A percentile compares a stretch with the other conserved stretches of the same genome.
Conservation (phyloP, 352 stramenopile genomes). For the Aphanomyces cochlioides region DNA sequence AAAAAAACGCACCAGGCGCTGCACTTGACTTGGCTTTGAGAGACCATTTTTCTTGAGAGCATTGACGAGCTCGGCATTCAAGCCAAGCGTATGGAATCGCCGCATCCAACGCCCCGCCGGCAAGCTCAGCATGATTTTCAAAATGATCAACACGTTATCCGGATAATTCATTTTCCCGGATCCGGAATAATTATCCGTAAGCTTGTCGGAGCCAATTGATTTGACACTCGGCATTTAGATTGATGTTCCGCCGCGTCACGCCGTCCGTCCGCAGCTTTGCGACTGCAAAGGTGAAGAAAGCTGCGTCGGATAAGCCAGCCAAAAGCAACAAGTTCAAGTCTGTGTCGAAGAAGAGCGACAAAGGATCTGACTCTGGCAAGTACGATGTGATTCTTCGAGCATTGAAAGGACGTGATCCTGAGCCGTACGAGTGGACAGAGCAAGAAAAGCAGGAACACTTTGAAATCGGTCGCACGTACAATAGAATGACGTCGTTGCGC, state of each 20-base stretch:
- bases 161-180: background rate
- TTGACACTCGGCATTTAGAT: slow-evolving; percentile 4
- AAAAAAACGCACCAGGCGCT: slow-evolving; percentile 37
- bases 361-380: slow-evolving; percentile 51
- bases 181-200: slow-evolving; percentile 17
- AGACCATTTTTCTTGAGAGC: slow-evolving; percentile 42
- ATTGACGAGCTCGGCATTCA: slow-evolving; percentile 39
- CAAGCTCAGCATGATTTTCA: background rate
- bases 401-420: slow-evolving; percentile 70
- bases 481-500: slow-evolving; percentile 69
- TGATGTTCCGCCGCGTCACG: slow-evolving; percentile 26
- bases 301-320: slow-evolving; percentile 5
- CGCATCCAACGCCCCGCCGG: background rate
- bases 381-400: slow-evolving; percentile 83
- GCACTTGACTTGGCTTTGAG: slow-evolving; percentile 46
- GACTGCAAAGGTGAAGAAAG: slow-evolving; percentile 36
- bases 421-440: slow-evolving; percentile 73
- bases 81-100: slow-evolving; percentile 56
- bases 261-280: slow-evolving; percentile 41
- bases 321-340: slow-evolving; percentile 35
- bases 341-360: slow-evolving; percentile 48
- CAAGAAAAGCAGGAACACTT: slow-evolving; percentile 73
- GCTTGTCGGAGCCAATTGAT: slow-evolving; percentile 15
- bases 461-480: slow-evolving; percentile 79
- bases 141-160: background rate